phyloP scores from a whole-genome alignment of 805 yeast genomes.

The Tetrapisispora fleetii region DNA sequence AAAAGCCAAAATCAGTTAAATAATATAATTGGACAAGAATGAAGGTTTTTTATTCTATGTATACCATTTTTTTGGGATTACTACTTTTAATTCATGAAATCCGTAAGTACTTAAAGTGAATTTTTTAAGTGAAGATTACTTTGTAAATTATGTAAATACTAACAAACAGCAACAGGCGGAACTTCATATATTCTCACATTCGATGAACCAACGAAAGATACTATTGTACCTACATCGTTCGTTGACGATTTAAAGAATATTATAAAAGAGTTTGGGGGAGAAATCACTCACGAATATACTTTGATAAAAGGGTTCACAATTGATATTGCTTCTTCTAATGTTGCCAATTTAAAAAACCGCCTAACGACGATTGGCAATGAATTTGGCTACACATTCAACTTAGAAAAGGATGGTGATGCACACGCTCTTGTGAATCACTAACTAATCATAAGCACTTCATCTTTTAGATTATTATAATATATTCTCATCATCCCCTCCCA shows the following conservation, averaged over 20 bases:
- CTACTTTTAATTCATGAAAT: neutral
- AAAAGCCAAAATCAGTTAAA: no score
- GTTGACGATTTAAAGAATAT: slow-evolving; percentile 26
- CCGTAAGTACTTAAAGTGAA: neutral
- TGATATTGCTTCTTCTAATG: slow-evolving; percentile 25
- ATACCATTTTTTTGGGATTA: neutral
- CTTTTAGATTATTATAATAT: no score
- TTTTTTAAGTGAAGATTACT: neutral
- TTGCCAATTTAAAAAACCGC: slow-evolving; percentile 14
- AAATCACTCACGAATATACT: slow-evolving; percentile 38
- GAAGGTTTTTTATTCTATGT: neutral
- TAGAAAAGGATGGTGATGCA: slow-evolving; percentile 25
- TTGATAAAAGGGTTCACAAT: slow-evolving; percentile 39
- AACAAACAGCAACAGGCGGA: slow-evolving; percentile 1
- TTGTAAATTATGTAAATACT: neutral
- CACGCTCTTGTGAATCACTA: slow-evolving; percentile 12
- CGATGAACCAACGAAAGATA: slow-evolving; percentile 6
- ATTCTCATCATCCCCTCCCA: no score
- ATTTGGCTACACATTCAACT: slow-evolving; percentile 13
- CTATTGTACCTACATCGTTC: slow-evolving; percentile 6
- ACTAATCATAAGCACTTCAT: no score
- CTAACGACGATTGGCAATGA: slow-evolving; percentile 11
- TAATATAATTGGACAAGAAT: neutral
- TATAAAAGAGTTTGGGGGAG: slow-evolving; percentile 34
- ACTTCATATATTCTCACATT: slow-evolving; percentile 16